phyloP scores from a whole-genome alignment of 257 asterid genomes.

The Galeopsis tetrahit region DNA sequence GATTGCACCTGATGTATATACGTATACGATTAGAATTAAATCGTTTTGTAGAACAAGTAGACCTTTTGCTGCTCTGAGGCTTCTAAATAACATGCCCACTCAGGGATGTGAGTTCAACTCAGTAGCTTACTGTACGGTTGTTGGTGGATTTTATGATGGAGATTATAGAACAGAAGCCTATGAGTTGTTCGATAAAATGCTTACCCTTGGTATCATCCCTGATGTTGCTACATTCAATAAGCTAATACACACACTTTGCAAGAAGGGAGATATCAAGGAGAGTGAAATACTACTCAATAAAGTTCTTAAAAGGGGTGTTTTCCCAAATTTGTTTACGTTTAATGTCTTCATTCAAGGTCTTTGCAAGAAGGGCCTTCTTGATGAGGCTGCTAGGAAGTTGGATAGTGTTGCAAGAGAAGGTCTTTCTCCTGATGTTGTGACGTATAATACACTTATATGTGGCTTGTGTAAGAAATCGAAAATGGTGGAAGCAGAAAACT shows the following conservation, averaged over 20 bases:
- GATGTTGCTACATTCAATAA: conserved; percentile 73
- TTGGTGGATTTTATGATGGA: conserved; percentile 78
- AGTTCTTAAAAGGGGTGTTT: conserved; percentile 76
- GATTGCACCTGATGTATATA: conserved; percentile 76
- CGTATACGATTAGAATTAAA: conserved; percentile 80
- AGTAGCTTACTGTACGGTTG: conserved; percentile 75
- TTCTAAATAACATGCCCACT: conserved; percentile 77
- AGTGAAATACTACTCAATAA: conserved; percentile 74
- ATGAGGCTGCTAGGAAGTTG: conserved; percentile 70
- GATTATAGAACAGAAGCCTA: conserved; percentile 53
- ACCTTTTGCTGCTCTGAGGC: conserved; percentile 86
- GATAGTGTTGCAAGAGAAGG: conserved; percentile 49
- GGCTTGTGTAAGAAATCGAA: conserved; percentile 88
- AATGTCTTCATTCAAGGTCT: conserved; percentile 87
- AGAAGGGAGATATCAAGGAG: conserved; percentile 72
- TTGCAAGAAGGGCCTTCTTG: conserved; percentile 65
- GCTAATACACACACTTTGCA: conserved; percentile 72
- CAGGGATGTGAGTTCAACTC: conserved; percentile 79
- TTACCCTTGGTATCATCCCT: conserved; percentile 64
- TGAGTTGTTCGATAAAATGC: conserved; percentile 77
- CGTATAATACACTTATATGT: conserved; percentile 76
- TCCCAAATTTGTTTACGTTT: conserved; percentile 76
- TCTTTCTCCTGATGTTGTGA: conserved; percentile 75
- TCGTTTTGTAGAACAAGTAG: conserved; percentile 80
- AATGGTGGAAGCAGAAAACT: conserved; percentile 74